A percentile compares a stretch with the other conserved stretches of the same genome.
phyloP scores from a whole-genome alignment of 768 basidiomycete species.

The Kondoa subrosea region DNA sequence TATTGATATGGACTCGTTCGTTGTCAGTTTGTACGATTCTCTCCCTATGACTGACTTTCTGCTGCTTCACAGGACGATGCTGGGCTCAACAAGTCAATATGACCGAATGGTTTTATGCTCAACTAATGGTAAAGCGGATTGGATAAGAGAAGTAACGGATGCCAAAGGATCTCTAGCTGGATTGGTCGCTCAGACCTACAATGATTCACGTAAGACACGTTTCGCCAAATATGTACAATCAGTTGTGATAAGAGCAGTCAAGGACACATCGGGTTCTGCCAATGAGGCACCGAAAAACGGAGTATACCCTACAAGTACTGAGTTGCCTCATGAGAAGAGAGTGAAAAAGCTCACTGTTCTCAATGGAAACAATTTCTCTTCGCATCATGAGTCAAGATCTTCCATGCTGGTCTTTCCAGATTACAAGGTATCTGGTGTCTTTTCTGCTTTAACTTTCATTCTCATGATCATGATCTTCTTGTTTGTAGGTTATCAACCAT shows the following conservation, averaged over 20 bases:
- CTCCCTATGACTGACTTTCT: too few species aligned
- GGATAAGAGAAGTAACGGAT: neutral
- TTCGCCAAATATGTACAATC: too few species aligned
- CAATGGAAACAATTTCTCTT: conserved; percentile 4
- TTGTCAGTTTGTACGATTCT: too few species aligned
- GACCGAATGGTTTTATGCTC: neutral
- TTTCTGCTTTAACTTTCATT: neutral
- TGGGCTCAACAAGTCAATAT: neutral
- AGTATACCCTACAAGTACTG: neutral
- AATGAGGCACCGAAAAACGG: neutral
- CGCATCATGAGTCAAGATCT: neutral
- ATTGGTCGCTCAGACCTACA: neutral
- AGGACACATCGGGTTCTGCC: too few species aligned
- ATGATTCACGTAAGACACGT: neutral
- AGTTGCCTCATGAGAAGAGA: neutral
- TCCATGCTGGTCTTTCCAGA: conserved; percentile 2
- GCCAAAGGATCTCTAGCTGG: neutral
- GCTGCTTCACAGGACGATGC: too few species aligned
- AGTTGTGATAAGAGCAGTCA: too few species aligned
- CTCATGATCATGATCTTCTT: neutral
- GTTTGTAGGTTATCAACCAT: neutral
- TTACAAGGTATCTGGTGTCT: neutral
- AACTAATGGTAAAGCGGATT: neutral
- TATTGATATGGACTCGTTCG: neutral
- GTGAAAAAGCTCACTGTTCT: neutral